Percentiles rank a stretch among this genome's conserved stretches.
Evolutionary conservation across 306 rosid genomes (phyloP).

Genomic region (Prinsepia uniflora): DNA sequence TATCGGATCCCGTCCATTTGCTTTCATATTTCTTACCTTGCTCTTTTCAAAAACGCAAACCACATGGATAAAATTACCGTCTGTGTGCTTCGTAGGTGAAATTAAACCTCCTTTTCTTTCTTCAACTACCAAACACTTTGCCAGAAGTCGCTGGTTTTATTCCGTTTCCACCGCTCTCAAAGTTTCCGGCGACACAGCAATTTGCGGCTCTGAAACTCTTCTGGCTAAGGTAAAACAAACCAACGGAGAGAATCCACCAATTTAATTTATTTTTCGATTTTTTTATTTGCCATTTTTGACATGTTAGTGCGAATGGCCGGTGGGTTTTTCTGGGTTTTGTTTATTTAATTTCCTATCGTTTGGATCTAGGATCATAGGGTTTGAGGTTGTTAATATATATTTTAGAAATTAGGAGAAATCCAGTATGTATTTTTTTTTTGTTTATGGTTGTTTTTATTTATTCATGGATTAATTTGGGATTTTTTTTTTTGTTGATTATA

Average conservation of each 20-base stretch:
- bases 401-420: not conserved
- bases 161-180: not conserved
- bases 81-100: not conserved
- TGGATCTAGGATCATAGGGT: conserved; percentile 18
- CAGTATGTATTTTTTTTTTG: not conserved
- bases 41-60: not conserved
- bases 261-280: not conserved
- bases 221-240: conserved; percentile 1
- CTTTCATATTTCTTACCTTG: not conserved
- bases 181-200: not conserved
- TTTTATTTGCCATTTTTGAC: not conserved
- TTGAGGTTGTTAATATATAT: not conserved
- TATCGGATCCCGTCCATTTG: not conserved
- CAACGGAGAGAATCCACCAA: not conserved
- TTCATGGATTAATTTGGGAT: too few species aligned
- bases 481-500: too few species aligned
- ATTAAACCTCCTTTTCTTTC: not conserved
- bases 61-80: not conserved
- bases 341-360: not conserved
- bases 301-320: not conserved
- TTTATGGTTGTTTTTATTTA: not conserved
- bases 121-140: not conserved
- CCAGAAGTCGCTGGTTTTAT: not conserved
- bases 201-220: not conserved
- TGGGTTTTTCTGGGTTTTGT: conserved; percentile 5